Evolutionary conservation across 345 rosid species (phyloP).

Genomic region (Gossypium rotundifolium): DNA sequence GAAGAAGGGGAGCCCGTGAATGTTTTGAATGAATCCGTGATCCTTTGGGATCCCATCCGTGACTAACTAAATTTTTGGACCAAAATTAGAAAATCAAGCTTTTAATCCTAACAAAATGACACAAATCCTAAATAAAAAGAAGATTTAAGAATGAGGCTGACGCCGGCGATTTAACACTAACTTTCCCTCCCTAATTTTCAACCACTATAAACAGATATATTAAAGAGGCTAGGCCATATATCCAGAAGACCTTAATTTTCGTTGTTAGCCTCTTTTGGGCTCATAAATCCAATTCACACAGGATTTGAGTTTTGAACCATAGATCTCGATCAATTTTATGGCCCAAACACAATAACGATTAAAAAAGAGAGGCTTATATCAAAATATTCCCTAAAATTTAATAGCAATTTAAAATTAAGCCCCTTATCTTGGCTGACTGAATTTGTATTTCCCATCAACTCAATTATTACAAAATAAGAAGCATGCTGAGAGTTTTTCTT

Average conservation of each 20-base stretch:
- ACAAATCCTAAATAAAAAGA: background rate
- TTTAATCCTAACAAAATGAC: background rate
- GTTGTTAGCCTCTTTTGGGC: background rate
- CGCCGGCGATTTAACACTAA: conserved; percentile 25
- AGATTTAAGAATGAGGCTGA: conserved; percentile 25
- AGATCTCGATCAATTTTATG: background rate
- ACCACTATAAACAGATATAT: background rate
- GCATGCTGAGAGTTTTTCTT: no score
- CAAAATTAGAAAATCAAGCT: background rate
- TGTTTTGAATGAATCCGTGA: no score
- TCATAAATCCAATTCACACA: background rate
- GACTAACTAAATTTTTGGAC: background rate
- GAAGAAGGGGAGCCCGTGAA: no score
- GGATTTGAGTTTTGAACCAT: background rate
- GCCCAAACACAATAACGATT: background rate
- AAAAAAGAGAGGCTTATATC: background rate
- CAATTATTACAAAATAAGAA: no score
- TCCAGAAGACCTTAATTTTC: background rate
- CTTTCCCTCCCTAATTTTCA: background rate
- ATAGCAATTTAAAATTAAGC: no score
- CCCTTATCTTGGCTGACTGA: no score
- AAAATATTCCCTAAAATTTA: no score
- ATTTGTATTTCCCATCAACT: no score
- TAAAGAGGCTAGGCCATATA: background rate
- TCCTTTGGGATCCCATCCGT: no score